These are phyloP conservation scores for Metschnikowia noctiluminum DNA, from an alignment of 805 yeast species.

Conservation along the genomic window DNA sequence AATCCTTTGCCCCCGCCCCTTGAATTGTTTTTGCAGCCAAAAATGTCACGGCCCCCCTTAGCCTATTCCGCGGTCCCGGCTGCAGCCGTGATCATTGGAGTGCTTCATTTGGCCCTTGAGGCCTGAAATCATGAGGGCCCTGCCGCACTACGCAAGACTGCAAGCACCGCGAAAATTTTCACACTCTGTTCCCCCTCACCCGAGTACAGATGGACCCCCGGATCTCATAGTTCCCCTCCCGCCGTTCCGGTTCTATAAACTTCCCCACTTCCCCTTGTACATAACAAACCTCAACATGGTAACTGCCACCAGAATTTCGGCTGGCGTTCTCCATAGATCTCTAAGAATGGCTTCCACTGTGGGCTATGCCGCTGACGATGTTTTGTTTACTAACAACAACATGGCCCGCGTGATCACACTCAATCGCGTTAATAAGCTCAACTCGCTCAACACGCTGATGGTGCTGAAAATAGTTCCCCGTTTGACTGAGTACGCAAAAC, in stretches of 20 bases:
- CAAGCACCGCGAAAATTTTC: conserved; percentile 15
- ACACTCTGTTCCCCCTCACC: conserved; percentile 10
- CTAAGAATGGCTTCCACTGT: conserved; percentile 21
- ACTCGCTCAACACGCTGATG: conserved; percentile 80
- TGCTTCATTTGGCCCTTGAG: not conserved
- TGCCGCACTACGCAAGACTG: not conserved
- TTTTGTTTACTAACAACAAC: conserved; percentile 57
- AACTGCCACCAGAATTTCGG: conserved; percentile 9
- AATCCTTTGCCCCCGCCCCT: no score
- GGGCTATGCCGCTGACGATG: conserved; percentile 45
- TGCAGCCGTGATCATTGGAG: not conserved
- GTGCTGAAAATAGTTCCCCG: conserved; percentile 68
- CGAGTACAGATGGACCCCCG: conserved; percentile 8
- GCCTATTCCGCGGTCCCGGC: no score
- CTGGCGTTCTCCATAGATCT: conserved; percentile 5
- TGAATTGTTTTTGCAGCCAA: no score
- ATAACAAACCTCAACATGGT: conserved; percentile 10
- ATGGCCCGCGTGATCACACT: conserved; percentile 71
- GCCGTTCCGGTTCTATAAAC: conserved; percentile 13
- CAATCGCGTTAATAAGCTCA: conserved; percentile 79
- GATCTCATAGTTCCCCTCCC: not conserved
- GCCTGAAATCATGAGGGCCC: no score
- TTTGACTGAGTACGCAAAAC: conserved; percentile 70
- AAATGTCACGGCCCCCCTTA: no score
- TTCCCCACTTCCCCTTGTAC: conserved; percentile 9